Evolutionary conservation across 345 rosid genomes (phyloP).

Genomic region (Limnanthes douglasii): DNA sequence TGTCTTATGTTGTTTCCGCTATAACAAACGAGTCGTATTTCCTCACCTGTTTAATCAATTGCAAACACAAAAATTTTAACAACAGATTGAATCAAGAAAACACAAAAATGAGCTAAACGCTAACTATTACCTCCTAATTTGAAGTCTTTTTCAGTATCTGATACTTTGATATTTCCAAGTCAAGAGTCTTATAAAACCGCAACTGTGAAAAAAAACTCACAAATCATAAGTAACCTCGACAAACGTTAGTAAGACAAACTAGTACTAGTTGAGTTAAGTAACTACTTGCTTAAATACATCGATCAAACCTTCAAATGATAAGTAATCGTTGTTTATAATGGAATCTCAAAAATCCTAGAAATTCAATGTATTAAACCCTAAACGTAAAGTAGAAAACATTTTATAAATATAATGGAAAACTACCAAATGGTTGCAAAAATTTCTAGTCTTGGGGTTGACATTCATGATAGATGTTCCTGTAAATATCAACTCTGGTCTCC

Average conservation of each 20-base stretch:
- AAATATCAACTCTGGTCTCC: slow-evolving; percentile 73
- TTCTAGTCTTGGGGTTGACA: slow-evolving; percentile 59
- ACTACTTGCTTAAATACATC: slow-evolving; percentile 69
- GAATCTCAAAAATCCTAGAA: slow-evolving; percentile 79
- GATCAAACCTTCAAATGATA: slow-evolving; percentile 57
- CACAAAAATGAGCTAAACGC: background rate
- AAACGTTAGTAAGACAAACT: background rate
- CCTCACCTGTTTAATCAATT: slow-evolving; percentile 35
- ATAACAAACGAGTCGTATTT: slow-evolving; percentile 48
- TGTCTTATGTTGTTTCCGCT: slow-evolving; percentile 69
- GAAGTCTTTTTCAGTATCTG: slow-evolving; percentile 56
- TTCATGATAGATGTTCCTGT: slow-evolving; percentile 76
- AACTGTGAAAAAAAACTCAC: slow-evolving; percentile 23
- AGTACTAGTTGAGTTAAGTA: background rate
- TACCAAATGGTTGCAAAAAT: slow-evolving; percentile 77
- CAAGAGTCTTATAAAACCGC: slow-evolving; percentile 63
- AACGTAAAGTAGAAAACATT: background rate
- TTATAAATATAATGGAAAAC: slow-evolving; percentile 2
- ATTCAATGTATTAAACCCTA: slow-evolving; percentile 3
- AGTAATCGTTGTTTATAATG: slow-evolving; percentile 51
- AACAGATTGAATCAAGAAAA: slow-evolving; percentile 1
- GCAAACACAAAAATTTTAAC: background rate
- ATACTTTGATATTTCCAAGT: slow-evolving; percentile 61
- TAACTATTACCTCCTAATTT: slow-evolving; percentile 49
- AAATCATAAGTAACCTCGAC: background rate